Conservation (phyloP, 2,329 filamentous ascomycete genomes). For the Akanthomyces uredinophilus region DNA sequence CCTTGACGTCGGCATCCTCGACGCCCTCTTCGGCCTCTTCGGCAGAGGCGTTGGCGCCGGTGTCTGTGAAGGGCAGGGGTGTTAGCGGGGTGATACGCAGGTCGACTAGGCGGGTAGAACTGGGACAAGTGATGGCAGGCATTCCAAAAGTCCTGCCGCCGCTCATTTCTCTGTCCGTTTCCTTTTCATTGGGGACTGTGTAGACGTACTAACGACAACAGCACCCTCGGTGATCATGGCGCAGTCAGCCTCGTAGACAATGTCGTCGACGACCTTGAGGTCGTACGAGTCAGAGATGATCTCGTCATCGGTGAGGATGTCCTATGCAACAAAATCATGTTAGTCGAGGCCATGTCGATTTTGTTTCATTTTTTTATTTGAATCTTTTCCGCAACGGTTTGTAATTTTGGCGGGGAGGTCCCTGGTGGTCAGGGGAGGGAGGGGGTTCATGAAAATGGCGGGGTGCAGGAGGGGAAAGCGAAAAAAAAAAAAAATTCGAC, state of each 20-base stretch:
- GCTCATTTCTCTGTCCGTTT: too few relatives aligned
- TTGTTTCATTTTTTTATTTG: background rate
- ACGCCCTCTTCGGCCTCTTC: constrained; percentile 75
- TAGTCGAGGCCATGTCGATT: background rate
- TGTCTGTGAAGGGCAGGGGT: constrained; percentile 50
- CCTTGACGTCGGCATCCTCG: constrained; percentile 65
- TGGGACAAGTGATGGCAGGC: too few relatives aligned
- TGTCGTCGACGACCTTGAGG: constrained; percentile 71
- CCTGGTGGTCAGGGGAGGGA: background rate
- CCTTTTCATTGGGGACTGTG: background rate
- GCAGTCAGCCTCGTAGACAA: constrained; percentile 89
- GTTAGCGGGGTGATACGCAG: constrained; percentile 14
- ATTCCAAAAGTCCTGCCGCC: background rate
- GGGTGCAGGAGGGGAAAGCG: constrained; percentile 9
- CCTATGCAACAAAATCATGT: constrained; percentile 48
- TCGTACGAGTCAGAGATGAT: constrained; percentile 94
- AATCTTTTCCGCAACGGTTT: background rate
- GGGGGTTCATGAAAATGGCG: constrained; percentile 1
- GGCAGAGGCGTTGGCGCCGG: constrained; percentile 92
- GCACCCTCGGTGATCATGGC: constrained; percentile 77
- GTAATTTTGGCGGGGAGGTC: background rate
- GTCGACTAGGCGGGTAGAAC: too few relatives aligned
- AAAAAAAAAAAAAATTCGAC: constrained; percentile 5
- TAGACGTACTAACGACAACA: constrained; percentile 63
- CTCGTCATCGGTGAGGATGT: constrained; percentile 86